Percentiles rank a stretch among this genome's conserved stretches.
Conservation (phyloP, 805 yeast genomes). For the Zygotorulaspora danielsina region DNA sequence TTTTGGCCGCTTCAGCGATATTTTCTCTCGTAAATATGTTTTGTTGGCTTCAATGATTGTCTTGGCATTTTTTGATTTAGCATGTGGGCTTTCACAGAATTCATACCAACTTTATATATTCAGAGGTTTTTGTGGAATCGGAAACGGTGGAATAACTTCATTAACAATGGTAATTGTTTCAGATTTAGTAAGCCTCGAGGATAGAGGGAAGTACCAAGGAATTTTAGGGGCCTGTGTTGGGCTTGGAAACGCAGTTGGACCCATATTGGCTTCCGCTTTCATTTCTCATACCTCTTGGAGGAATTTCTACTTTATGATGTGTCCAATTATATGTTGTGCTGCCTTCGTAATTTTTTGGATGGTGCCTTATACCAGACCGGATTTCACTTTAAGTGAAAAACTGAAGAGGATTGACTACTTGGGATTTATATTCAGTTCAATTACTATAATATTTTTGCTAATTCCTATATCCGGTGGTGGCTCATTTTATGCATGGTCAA, state of each 20-base stretch:
- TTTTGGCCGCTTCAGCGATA: not conserved
- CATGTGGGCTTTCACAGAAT: constrained; percentile 49
- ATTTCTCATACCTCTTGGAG: constrained; percentile 36
- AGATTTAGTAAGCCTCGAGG: constrained; percentile 49
- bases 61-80: constrained; percentile 43
- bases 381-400: not conserved
- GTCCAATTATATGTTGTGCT: not conserved
- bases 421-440: not conserved
- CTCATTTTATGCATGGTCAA: not conserved
- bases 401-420: not conserved
- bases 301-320: constrained; percentile 1
- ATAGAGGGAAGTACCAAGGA: constrained; percentile 57
- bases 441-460: not conserved
- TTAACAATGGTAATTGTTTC: constrained; percentile 50
- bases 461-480: not conserved
- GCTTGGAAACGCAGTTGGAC: constrained; percentile 50
- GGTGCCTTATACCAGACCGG: not conserved
- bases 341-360: not conserved
- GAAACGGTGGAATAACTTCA: constrained; percentile 50
- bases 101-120: constrained; percentile 48
- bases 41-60: constrained; percentile 40
- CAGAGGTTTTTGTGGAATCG: constrained; percentile 54
- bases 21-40: constrained; percentile 23
- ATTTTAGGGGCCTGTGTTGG: constrained; percentile 49
- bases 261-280: constrained; percentile 51